These are phyloP conservation scores for Candida koratica DNA, from an alignment of 805 yeast species.

Conservation along the genomic window DNA sequence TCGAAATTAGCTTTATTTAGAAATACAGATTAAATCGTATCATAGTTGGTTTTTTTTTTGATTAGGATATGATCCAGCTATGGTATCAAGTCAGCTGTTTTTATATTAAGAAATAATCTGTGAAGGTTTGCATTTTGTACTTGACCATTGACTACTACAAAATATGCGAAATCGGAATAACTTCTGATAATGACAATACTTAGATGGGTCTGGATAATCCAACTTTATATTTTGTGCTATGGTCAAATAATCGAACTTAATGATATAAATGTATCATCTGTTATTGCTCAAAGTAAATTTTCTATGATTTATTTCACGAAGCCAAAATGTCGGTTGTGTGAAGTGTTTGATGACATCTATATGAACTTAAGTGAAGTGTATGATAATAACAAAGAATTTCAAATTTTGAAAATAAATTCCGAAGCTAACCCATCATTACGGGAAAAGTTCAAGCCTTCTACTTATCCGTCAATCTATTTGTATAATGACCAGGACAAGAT, in stretches of 20 bases:
- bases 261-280: slow-evolving; percentile 4
- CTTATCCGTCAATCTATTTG: slow-evolving; percentile 49
- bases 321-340: slow-evolving; percentile 33
- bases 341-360: slow-evolving; percentile 29
- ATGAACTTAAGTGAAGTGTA: slow-evolving; percentile 42
- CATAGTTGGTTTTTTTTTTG: too few relatives aligned
- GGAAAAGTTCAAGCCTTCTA: slow-evolving; percentile 35
- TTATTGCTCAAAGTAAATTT: slow-evolving; percentile 22
- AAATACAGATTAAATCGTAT: too few relatives aligned
- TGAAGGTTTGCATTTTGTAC: too few relatives aligned
- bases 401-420: slow-evolving; percentile 30
- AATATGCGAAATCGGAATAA: slow-evolving; percentile 3
- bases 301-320: slow-evolving; percentile 48
- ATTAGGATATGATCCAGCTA: not conserved
- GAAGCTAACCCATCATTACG: slow-evolving; percentile 29
- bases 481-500: slow-evolving; percentile 40
- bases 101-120: too few relatives aligned
- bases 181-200: not conserved
- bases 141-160: too few relatives aligned
- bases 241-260: slow-evolving; percentile 1
- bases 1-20: not conserved
- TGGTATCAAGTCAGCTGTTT: too few relatives aligned
- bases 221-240: not conserved
- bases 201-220: slow-evolving; percentile 1
- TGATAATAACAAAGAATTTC: slow-evolving; percentile 31